Evolutionary conservation across 768 basidiomycete species (phyloP), one percentile per base, ranked within the genome.

Genomic region (Suillus tomentosus): DNA sequence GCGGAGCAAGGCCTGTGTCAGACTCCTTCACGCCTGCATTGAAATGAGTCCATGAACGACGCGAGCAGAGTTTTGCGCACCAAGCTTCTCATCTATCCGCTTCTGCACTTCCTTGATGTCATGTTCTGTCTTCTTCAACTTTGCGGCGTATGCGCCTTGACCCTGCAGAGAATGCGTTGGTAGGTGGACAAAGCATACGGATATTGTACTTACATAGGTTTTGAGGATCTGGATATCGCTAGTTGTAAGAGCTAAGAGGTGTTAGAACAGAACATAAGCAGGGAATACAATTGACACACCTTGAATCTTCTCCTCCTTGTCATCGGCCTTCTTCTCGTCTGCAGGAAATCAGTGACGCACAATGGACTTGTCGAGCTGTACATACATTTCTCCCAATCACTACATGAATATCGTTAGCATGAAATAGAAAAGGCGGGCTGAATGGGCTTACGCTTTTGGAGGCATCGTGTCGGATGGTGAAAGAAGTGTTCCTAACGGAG

Each of bases 181-280:
- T 50, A 53, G 24, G 22, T 60, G n/a, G 34, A 31, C 34, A 42
- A 27, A 63, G 43, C 11, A 42, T 14, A n/a, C 57, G 51, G 40
- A 60, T 22, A 60, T 10, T 34, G 69, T 43, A 71, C 88, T 65
- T 77, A 94, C 96, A 77, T 99, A 99, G 65, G 96, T 99, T 82
- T 98, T 97, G 67, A 99, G 87, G 69, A 99, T 97, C 76, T 99
- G 96, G 59, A 99, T 99, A 75, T 99, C 97, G 68, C 94, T 95
- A 71, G 98, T 96, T 73, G 99, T 97, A 66, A 99, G 88, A 59
- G 91, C 96, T 97, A 65, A 3, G 60, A 3, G 43, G 36, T 4
- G 55, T 75, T 34, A 72, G 68, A 47, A 13, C 17, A 9, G 40
- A 27, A 42, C 11, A 60, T 24, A 64, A 19, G 4, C 5, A 47